Evolutionary conservation across 2,329 filamentous ascomycete genomes (phyloP), one percentile per base, ranked within the genome.

Genomic region (Magnaporthales sp.): DNA sequence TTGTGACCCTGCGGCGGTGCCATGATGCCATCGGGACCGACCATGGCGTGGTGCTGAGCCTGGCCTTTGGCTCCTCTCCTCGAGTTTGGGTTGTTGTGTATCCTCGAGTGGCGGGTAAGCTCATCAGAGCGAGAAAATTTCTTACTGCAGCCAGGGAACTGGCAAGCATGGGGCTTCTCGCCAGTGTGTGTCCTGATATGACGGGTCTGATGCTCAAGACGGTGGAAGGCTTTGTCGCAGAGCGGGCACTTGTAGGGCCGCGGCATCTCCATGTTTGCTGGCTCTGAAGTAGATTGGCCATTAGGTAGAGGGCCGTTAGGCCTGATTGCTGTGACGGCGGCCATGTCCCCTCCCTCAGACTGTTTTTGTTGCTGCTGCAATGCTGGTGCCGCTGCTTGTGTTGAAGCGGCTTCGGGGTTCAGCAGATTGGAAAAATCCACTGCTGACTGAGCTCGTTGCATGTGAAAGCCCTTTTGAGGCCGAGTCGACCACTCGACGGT

Each of bases 11-110:
- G 88, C 51, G 90, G 90, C 69, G 92, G 91, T 73, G 89, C 85
- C 88, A 96, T 93, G 86, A 93, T 91, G 71, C 80, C 83, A 79
- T 88, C 78, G 77, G 80, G 78, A 66, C 80, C 79, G 66, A 79
- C 78, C 70, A 81, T 74, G 51, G 74, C 73, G 68, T 81, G 77
- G 67, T 80, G 79, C 67, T 82, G 78, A 32, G 73, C 72, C 71
- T 84, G 82, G 30, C 78, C 87, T 83, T 97, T 97, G 84, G 96
- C 96, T 71, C 92, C 93, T 75, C 94, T 85, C 75, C 95, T 86
- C 67, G 93, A 97, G 84, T 98, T 98, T 68, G 95, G 94, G 80
- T 98, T 99, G 87, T 92, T 97, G 86, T 99, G 94, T 81, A 99
- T 99, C 77, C 94, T 88, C 76, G 94, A 97, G 80, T 99, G 94